Percentiles rank a stretch among this genome's conserved stretches.
phyloP scores from a whole-genome alignment of 2,329 filamentous ascomycete species.

The Teratosphaeria zuluensis region DNA sequence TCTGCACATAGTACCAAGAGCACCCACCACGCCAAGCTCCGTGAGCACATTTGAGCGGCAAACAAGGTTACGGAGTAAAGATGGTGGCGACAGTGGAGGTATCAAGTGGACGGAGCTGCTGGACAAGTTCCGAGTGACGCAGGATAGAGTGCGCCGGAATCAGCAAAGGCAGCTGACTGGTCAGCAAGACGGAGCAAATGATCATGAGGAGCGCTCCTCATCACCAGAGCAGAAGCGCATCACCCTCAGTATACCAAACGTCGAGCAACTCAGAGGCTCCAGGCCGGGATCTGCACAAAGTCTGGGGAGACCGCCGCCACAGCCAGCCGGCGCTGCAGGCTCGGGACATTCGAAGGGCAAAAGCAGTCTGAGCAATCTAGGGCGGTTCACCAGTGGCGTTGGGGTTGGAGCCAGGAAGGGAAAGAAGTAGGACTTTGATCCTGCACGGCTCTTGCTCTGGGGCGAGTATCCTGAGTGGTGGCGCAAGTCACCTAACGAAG shows the following conservation, averaged over 20 bases:
- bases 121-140: constrained; percentile 86
- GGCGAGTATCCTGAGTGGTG: background rate
- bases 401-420: constrained; percentile 23
- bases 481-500: background rate
- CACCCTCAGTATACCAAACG: constrained; percentile 1
- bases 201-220: constrained; percentile 7
- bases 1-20: constrained; percentile 63
- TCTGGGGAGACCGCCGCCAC: constrained; percentile 12
- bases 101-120: constrained; percentile 90
- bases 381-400: constrained; percentile 35
- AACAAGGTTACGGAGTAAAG: constrained; percentile 72
- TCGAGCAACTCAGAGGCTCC: background rate
- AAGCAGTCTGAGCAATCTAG: constrained; percentile 35
- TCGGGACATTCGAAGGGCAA: constrained; percentile 21
- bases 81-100: constrained; percentile 44
- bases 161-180: constrained; percentile 36
- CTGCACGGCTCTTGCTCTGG: background rate
- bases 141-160: constrained; percentile 70
- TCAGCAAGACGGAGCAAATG: constrained; percentile 10
- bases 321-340: constrained; percentile 7
- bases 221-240: constrained; percentile 13
- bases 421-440: constrained; percentile 15
- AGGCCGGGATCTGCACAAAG: constrained; percentile 3
- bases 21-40: constrained; percentile 24
- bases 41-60: constrained; percentile 40